Conservation (phyloP, 140 eudicot species). For the Cichorium intybus region DNA sequence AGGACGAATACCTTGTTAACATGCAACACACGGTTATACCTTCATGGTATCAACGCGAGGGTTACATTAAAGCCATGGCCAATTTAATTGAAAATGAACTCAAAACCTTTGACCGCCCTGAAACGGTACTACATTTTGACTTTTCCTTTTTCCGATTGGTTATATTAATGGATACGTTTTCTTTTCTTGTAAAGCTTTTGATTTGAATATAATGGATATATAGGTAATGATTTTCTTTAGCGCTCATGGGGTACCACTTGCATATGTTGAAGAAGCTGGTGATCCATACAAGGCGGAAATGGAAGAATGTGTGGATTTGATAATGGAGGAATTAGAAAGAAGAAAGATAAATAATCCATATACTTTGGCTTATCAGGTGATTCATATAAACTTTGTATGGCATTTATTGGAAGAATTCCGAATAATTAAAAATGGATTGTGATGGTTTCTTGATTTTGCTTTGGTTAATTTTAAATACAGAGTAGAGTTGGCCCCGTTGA, state of each 20-base stretch:
- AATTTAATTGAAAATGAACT: conserved; percentile 79
- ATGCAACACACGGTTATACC: conserved; percentile 99
- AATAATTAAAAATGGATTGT: neutral
- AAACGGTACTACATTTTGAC: conserved; percentile 43
- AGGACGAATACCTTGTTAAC: conserved; percentile 92
- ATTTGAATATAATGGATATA: conserved; percentile 10
- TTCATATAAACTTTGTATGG: neutral
- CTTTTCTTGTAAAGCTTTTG: conserved; percentile 11
- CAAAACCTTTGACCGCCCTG: conserved; percentile 59
- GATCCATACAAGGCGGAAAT: conserved; percentile 99
- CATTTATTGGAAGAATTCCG: too few species aligned
- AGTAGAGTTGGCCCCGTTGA: conserved; percentile 99
- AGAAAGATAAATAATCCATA: conserved; percentile 60
- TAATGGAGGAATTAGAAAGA: conserved; percentile 94
- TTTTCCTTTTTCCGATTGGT: neutral
- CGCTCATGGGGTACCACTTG: conserved; percentile 99
- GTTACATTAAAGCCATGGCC: conserved; percentile 91
- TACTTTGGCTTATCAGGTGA: conserved; percentile 96
- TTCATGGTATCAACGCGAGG: conserved; percentile 99
- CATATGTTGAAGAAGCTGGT: conserved; percentile 99
- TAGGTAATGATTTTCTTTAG: conserved; percentile 98
- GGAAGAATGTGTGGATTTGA: conserved; percentile 99
- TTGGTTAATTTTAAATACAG: conserved; percentile 43
- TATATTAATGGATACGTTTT: neutral
- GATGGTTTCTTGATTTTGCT: neutral